Conservation (phyloP, 805 yeast species). For the Lipomyces kockii region DNA sequence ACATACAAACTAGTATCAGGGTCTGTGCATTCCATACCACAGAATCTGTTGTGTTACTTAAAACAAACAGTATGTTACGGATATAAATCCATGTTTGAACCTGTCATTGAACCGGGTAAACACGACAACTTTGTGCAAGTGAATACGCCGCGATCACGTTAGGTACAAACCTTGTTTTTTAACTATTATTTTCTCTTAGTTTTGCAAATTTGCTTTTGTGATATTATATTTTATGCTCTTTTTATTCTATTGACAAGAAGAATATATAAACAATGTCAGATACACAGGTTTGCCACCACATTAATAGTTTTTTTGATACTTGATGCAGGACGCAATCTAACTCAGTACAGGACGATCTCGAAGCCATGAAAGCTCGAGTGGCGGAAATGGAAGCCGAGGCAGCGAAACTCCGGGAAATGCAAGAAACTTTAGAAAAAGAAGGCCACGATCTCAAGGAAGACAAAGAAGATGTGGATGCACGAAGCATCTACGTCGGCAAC, state of each 20-base stretch:
- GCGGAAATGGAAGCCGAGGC: constrained; percentile 68
- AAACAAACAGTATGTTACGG: too few relatives aligned
- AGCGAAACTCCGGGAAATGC: constrained; percentile 62
- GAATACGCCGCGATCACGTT: background rate
- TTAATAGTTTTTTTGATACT: background rate
- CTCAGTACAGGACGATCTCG: constrained; percentile 28
- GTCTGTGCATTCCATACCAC: too few relatives aligned
- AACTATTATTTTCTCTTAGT: background rate
- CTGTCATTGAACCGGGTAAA: too few relatives aligned
- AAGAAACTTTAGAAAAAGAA: constrained; percentile 53
- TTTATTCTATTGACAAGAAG: background rate
- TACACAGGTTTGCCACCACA: background rate
- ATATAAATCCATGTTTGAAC: too few relatives aligned
- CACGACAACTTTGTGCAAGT: background rate
- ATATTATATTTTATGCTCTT: background rate
- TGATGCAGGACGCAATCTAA: background rate
- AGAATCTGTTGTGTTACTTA: too few relatives aligned
- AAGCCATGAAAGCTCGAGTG: constrained; percentile 51
- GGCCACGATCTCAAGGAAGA: constrained; percentile 51
- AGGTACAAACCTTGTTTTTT: background rate
- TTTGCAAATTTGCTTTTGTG: background rate
- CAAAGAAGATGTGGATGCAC: constrained; percentile 71
- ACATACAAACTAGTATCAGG: too few relatives aligned
- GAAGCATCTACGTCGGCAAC: constrained; percentile 81
- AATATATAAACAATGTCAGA: background rate